phyloP scores from a whole-genome alignment of 352 stramenopile species.

The Phytophthora cryptogea region DNA sequence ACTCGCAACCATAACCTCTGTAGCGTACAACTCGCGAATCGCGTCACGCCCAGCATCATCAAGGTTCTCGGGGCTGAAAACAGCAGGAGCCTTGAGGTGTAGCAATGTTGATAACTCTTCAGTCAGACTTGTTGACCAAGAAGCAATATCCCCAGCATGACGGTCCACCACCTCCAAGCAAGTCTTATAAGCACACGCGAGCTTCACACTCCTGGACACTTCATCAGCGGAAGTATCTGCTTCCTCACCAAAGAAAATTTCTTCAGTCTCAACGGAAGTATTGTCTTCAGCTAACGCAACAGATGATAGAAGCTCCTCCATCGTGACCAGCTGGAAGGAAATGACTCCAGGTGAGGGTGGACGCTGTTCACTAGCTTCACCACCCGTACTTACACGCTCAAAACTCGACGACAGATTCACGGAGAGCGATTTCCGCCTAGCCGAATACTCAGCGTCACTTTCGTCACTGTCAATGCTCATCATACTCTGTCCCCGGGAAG shows the following conservation, averaged over 20 bases:
- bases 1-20: slow-evolving; percentile 54
- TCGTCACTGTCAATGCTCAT: slow-evolving; percentile 78
- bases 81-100: slow-evolving; percentile 40
- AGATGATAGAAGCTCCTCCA: slow-evolving; percentile 48
- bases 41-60: slow-evolving; percentile 37
- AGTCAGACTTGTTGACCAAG: slow-evolving; percentile 46
- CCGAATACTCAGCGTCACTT: slow-evolving; percentile 59
- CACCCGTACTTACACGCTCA: slow-evolving; percentile 53
- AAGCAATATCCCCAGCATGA: slow-evolving; percentile 50
- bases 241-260: slow-evolving; percentile 32
- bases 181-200: slow-evolving; percentile 41
- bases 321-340: slow-evolving; percentile 37
- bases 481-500: slow-evolving; percentile 56
- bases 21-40: slow-evolving; percentile 51
- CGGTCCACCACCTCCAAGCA: slow-evolving; percentile 52
- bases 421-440: slow-evolving; percentile 56
- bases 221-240: slow-evolving; percentile 3
- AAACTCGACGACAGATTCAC: slow-evolving; percentile 82
- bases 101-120: slow-evolving; percentile 60
- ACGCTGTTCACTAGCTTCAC: slow-evolving; percentile 18
- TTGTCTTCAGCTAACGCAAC: slow-evolving; percentile 32
- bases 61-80: slow-evolving; percentile 49
- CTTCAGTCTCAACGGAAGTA: slow-evolving; percentile 9
- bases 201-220: slow-evolving; percentile 34
- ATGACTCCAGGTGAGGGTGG: slow-evolving; percentile 10